These are phyloP conservation scores for Geotrichum fermentans DNA, from an alignment of 1,139 yeast genomes.

Conservation along the genomic window DNA sequence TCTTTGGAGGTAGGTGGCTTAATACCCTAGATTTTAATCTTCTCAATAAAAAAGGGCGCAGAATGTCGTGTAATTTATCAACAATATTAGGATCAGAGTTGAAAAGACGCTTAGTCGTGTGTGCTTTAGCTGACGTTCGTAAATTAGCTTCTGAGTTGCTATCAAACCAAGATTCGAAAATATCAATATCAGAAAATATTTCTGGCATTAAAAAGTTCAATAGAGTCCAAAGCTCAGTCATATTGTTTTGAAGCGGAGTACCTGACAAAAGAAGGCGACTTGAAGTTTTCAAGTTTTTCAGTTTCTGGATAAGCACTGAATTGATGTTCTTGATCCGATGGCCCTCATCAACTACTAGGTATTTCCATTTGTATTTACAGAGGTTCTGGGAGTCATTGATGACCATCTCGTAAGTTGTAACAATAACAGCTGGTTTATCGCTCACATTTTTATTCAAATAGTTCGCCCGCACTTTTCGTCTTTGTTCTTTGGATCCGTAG, in stretches of 20 bases:
- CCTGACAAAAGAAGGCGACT: constrained; percentile 86
- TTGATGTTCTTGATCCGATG: constrained; percentile 94
- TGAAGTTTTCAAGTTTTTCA: constrained; percentile 86
- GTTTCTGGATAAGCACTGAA: constrained; percentile 94
- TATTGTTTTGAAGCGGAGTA: constrained; percentile 88
- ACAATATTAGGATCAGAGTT: constrained; percentile 53
- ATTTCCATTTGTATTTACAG: constrained; percentile 87
- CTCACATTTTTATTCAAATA: constrained; percentile 99
- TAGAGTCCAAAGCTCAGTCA: constrained; percentile 90
- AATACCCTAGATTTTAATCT: constrained; percentile 94
- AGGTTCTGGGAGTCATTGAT: constrained; percentile 94
- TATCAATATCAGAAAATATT: constrained; percentile 80
- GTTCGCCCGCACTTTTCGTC: constrained; percentile 87
- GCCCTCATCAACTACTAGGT: constrained; percentile 96
- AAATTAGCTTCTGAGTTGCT: neutral
- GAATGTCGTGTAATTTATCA: constrained; percentile 81
- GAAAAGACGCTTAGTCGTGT: neutral
- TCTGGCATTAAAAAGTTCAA: constrained; percentile 96
- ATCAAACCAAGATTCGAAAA: constrained; percentile 93
- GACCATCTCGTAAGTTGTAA: constrained; percentile 91
- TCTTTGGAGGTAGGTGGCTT: constrained; percentile 96
- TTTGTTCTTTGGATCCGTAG: constrained; percentile 93
- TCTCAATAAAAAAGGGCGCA: constrained; percentile 85
- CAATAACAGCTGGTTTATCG: constrained; percentile 94
- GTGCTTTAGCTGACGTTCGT: neutral